A percentile compares a stretch with the other conserved stretches of the same genome.
phyloP scores from a whole-genome alignment of 2,329 filamentous ascomycete species.

The Huntiella abstrusa region DNA sequence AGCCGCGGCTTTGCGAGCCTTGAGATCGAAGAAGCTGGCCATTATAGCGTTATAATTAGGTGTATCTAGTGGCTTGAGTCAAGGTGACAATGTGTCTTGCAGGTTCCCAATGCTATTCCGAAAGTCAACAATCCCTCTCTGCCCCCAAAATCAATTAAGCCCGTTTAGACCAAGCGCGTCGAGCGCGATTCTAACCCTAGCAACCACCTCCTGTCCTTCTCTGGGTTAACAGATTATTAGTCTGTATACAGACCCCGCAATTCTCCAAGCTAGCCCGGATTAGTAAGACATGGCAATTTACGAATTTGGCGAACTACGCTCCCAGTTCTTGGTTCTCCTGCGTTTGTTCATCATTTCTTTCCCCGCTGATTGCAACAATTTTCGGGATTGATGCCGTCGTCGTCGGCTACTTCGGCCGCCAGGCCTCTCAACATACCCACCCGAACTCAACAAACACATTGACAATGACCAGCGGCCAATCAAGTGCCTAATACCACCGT shows the following conservation, averaged over 20 bases:
- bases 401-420: too few relatives aligned
- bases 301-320: neutral
- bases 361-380: too few relatives aligned
- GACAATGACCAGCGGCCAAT: too few relatives aligned
- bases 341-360: neutral
- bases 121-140: neutral
- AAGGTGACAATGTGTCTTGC: neutral
- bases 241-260: neutral
- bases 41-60: slow-evolving; percentile 27
- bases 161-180: slow-evolving; percentile 6
- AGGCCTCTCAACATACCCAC: too few relatives aligned
- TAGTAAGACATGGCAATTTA: too few relatives aligned
- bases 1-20: slow-evolving; percentile 66
- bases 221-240: neutral
- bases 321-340: neutral
- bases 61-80: neutral
- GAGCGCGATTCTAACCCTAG: neutral
- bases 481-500: too few relatives aligned
- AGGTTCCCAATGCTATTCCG: neutral
- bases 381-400: too few relatives aligned
- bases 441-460: too few relatives aligned
- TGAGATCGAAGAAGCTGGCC: slow-evolving; percentile 90
- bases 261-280: neutral
- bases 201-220: neutral
- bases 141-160: slow-evolving; percentile 10